These are phyloP conservation scores for Helianthus tuberosus DNA, from an alignment of 129 eudicot species.

Conservation along the genomic window DNA sequence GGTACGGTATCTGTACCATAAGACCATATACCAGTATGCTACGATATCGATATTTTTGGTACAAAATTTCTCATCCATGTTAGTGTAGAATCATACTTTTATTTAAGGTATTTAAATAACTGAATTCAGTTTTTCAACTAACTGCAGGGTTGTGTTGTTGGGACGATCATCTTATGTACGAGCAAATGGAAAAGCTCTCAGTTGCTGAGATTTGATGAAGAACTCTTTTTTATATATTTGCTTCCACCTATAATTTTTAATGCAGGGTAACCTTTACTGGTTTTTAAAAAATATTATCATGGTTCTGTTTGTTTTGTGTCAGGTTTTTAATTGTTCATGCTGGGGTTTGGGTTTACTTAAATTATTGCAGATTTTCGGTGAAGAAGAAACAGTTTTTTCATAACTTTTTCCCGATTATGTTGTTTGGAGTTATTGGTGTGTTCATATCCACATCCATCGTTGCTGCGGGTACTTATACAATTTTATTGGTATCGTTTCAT, in stretches of 20 bases:
- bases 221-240: constrained; percentile 83
- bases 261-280: constrained; percentile 57
- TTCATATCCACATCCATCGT: constrained; percentile 76
- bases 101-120: not conserved
- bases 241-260: constrained; percentile 96
- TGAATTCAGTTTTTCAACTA: not conserved
- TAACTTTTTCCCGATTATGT: constrained; percentile 84
- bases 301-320: not conserved
- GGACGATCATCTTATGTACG: constrained; percentile 54
- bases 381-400: constrained; percentile 95
- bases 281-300: not conserved
- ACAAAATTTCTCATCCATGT: too few relatives aligned
- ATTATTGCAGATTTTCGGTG: constrained; percentile 71
- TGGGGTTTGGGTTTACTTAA: not conserved
- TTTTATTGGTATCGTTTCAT: not conserved
- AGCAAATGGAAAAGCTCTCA: constrained; percentile 78
- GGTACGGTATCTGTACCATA: too few relatives aligned
- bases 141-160: constrained; percentile 64
- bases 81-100: not conserved
- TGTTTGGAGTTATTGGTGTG: constrained; percentile 86
- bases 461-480: constrained; percentile 52
- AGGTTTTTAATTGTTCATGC: not conserved
- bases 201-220: constrained; percentile 75
- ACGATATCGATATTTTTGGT: too few relatives aligned
- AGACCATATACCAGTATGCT: too few relatives aligned